Evolutionary conservation across 345 rosid genomes (phyloP).

Genomic region (Eucalyptus erythrocorys): DNA sequence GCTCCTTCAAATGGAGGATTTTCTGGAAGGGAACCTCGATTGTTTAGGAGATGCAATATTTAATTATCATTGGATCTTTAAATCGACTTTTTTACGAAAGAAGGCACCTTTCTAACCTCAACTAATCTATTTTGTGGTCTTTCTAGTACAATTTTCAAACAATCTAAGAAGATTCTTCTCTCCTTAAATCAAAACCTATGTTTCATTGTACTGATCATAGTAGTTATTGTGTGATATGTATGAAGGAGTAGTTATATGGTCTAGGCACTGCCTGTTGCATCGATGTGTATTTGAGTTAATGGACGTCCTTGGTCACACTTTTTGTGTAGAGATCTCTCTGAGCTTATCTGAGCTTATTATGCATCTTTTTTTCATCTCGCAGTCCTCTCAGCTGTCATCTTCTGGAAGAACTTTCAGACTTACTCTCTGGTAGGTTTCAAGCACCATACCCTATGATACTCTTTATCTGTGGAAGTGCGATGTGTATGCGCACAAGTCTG

Average conservation of each 20-base stretch:
- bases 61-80: neutral
- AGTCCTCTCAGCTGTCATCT: slow-evolving; percentile 66
- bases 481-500: neutral
- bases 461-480: neutral
- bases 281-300: neutral
- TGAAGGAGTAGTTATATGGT: neutral
- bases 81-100: neutral
- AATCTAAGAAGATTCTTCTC: neutral
- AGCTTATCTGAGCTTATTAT: neutral
- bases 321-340: neutral
- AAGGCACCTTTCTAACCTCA: neutral
- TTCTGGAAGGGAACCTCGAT: neutral
- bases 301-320: neutral
- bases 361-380: slow-evolving; percentile 12
- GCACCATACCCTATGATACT: neutral
- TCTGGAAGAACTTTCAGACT: slow-evolving; percentile 60
- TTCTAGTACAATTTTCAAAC: neutral
- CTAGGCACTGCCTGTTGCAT: neutral
- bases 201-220: neutral
- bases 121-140: neutral
- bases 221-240: neutral
- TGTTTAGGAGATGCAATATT: neutral
- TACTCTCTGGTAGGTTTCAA: slow-evolving; percentile 42
- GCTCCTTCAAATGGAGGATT: neutral
- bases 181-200: neutral